These are phyloP conservation scores for Plantago major DNA, from an alignment of 257 asterid genomes.

Conservation along the genomic window DNA sequence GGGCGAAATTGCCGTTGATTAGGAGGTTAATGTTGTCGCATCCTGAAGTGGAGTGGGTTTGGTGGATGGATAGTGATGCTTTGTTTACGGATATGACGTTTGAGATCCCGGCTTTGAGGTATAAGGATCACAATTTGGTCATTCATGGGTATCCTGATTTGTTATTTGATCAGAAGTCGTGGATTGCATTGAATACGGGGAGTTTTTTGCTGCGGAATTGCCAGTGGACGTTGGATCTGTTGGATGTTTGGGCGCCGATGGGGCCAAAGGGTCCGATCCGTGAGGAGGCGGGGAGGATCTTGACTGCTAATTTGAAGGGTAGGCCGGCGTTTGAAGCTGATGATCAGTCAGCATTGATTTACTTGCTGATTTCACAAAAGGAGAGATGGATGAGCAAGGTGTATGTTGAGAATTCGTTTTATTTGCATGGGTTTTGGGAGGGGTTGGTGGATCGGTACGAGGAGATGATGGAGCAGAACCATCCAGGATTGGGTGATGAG, in stretches of 20 bases:
- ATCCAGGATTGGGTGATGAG: constrained; percentile 87
- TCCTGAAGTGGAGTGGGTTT: constrained; percentile 94
- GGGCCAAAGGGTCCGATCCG: constrained; percentile 87
- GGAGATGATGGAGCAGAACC: constrained; percentile 89
- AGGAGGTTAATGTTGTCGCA: constrained; percentile 84
- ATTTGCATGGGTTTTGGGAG: constrained; percentile 92
- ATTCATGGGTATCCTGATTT: constrained; percentile 81
- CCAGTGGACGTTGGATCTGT: constrained; percentile 92
- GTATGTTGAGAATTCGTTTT: constrained; percentile 73
- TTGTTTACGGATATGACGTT: constrained; percentile 82
- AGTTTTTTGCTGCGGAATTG: constrained; percentile 79
- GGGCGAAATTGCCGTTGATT: constrained; percentile 85
- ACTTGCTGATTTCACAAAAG: constrained; percentile 61
- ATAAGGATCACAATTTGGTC: constrained; percentile 58
- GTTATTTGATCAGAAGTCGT: constrained; percentile 73
- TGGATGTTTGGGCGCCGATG: constrained; percentile 97
- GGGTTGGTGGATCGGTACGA: constrained; percentile 86
- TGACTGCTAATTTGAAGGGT: constrained; percentile 82
- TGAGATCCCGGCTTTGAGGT: constrained; percentile 64
- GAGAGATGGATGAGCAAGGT: constrained; percentile 72
- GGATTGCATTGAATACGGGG: constrained; percentile 89
- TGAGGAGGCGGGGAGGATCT: constrained; percentile 78
- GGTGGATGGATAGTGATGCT: constrained; percentile 99
- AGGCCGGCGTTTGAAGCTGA: constrained; percentile 93
- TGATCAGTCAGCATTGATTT: constrained; percentile 89